Evolutionary conservation across 2,329 filamentous ascomycete species (phyloP).

Genomic region (Exophiala aquamarina): DNA sequence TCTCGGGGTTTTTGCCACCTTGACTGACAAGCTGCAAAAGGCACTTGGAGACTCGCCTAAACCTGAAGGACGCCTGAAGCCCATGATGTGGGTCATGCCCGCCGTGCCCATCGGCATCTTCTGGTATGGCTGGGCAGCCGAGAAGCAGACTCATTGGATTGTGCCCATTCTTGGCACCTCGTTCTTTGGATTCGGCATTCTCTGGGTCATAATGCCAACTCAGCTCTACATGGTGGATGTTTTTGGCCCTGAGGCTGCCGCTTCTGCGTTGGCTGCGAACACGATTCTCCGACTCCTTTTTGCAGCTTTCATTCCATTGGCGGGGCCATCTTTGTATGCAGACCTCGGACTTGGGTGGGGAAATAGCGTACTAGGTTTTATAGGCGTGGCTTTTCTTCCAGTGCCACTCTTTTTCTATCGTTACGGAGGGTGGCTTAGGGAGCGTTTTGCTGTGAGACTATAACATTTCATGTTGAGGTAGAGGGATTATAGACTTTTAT

Average conservation of each 20-base stretch:
- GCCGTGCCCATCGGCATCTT: slow-evolving; percentile 30
- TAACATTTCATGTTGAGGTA: slow-evolving; percentile 11
- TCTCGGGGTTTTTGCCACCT: slow-evolving; percentile 16
- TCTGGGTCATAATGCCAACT: slow-evolving; percentile 28
- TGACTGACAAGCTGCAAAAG: slow-evolving; percentile 23
- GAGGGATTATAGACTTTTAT: background rate
- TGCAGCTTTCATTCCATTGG: slow-evolving; percentile 13
- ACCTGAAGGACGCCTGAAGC: slow-evolving; percentile 27
- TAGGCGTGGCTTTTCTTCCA: slow-evolving; percentile 11
- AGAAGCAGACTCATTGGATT: slow-evolving; percentile 33
- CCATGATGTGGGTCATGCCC: slow-evolving; percentile 27
- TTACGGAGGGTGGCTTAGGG: slow-evolving; percentile 10
- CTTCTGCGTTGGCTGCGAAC: slow-evolving; percentile 37
- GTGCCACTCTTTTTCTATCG: slow-evolving; percentile 10
- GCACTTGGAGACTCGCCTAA: slow-evolving; percentile 17
- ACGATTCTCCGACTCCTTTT: slow-evolving; percentile 17
- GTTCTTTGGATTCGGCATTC: slow-evolving; percentile 29
- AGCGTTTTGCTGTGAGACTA: slow-evolving; percentile 14
- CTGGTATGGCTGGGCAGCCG: slow-evolving; percentile 34
- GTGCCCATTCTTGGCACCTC: slow-evolving; percentile 31
- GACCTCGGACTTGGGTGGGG: slow-evolving; percentile 11
- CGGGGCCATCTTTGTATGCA: slow-evolving; percentile 12
- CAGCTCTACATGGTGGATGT: slow-evolving; percentile 38
- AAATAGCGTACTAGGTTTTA: slow-evolving; percentile 12
- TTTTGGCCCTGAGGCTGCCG: slow-evolving; percentile 33